Base-by-base conservation (phyloP, 2,329 filamentous ascomycete genomes). In the Pseudogymnoascus sp. region DNA sequence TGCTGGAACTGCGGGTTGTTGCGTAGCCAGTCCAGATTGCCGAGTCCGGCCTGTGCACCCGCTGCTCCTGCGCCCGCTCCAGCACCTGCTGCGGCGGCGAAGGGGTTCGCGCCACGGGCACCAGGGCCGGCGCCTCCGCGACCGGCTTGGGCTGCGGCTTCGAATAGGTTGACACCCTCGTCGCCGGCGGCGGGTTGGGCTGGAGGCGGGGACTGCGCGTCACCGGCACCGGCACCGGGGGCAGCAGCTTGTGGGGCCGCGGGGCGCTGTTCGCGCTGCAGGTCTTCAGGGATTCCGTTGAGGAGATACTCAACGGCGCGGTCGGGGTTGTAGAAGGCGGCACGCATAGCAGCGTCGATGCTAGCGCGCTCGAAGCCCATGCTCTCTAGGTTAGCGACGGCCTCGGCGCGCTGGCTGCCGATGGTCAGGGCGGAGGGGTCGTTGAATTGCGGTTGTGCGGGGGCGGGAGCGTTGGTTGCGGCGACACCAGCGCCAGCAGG, bases 1-100 rank as follows among this genome's bases (percentile, higher is more conserved):
- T 99, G 95, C 78, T 97, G 95, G 79, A 99, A 99, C 77, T 97
- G 93, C 23, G 93, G 88, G 76, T 97, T 97, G 77, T 93, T 91
- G 72, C 95, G 88, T 63, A 99, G 81, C 76, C 96, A 97, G 68
- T 97, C 93, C 64, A 99, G 85, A 73, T 93, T 96, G 26, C 88
- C 89, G 26, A 90, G 78, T 42, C 84, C 83, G 64, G 78, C 78
- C 53, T 76, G 79, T 62, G 73, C 76, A 19, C 74, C 77, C 17
- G 71, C 75, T 33, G 72, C 77, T 60, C 75, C 82, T 50, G 71
- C 77, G 38, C 77, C 81, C 35, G 79, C 82, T 36, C 78, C 81
- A 31, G 78, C 82, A 35, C 78, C 82, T 36, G 78, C 80, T 8
- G 76, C 77, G n/a, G 76, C 77, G 28, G 76, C 75, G 38, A 69